Percentiles rank a stretch among this genome's conserved stretches.
These are phyloP conservation scores for Aspergillus sp. DNA, from an alignment of 2,329 filamentous ascomycete species.

Conservation along the genomic window DNA sequence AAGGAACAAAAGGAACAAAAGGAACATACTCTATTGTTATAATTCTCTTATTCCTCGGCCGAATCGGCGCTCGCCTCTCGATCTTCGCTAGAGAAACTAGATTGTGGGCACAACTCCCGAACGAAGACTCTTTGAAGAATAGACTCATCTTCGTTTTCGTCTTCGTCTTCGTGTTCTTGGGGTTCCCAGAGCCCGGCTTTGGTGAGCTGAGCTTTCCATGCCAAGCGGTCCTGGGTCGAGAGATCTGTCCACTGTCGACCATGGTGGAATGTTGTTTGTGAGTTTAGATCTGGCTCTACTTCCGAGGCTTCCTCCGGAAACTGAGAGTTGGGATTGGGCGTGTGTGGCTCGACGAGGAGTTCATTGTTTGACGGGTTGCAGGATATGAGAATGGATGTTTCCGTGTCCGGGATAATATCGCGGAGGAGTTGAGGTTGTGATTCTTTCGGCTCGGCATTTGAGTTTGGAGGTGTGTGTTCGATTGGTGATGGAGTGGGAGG, in stretches of 20 bases:
- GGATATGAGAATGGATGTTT: constrained; percentile 25
- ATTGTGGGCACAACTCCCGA: not conserved
- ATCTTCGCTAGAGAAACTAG: not conserved
- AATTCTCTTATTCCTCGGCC: not conserved
- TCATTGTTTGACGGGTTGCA: constrained; percentile 21
- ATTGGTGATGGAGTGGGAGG: constrained; percentile 20
- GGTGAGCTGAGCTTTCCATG: constrained; percentile 5
- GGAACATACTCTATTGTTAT: not conserved
- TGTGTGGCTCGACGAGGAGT: constrained; percentile 23
- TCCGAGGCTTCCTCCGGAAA: not conserved
- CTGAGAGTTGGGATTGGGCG: not conserved
- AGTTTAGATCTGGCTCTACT: not conserved
- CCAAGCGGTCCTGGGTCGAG: not conserved
- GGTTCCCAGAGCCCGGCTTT: constrained; percentile 3
- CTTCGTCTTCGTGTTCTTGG: not conserved
- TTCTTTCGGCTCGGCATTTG: constrained; percentile 1
- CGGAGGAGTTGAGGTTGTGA: constrained; percentile 22
- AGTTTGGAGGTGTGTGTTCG: not conserved
- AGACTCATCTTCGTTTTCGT: not conserved
- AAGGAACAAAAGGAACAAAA: not conserved
- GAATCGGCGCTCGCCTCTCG: not conserved
- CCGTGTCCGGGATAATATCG: constrained; percentile 16
- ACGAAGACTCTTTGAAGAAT: constrained; percentile 2
- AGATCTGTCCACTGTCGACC: not conserved
- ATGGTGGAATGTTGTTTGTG: not conserved